Base-by-base conservation (phyloP, 2,329 filamentous ascomycete species). In the Dothistroma pini region DNA sequence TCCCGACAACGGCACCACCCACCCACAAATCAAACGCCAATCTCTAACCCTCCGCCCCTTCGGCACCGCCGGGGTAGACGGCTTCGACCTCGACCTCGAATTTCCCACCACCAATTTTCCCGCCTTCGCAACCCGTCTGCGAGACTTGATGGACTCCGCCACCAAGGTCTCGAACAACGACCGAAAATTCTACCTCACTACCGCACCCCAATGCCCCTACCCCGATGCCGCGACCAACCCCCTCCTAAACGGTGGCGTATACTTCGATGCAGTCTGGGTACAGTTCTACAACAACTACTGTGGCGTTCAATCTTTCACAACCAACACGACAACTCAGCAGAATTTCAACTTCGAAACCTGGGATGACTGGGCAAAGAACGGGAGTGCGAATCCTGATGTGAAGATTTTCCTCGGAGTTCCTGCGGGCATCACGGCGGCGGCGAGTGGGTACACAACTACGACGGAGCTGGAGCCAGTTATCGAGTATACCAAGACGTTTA, bases 81-180 rank as follows among this genome's bases (percentile, higher is more conserved):
- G 89, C 4, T 91, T 91, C 72, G 89, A 91, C 75, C 85, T 91
- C 65, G 89, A 91, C 73, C 86, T 91, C 63, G 88, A 91, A 76
- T 78, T 83, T 4, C 74, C 75, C 2, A 81, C 83, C 16, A 74
- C 74, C 54, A 86, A 89, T 75, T 84, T 88, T 75, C 83, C 73
- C 76, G 91, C 64, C 49, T 71, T 77, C 41, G 73, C 70, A 21
- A 57, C 57, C 16, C 68, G 68, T 5, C 66, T 78, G 1, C 71
- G 74, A 25, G 57, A 58, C 7, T 22, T 63, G 1, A 71, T 72
- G 64, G 63, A 65, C 49, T 57, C 67, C 14, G 68, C 59, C 2
- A 58, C 62, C 1, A 74, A 72, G 14, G 32, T 19, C 48, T 16
- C 21, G 1, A 11, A 11, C 21, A 9, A 11, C 48, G 4, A 11